Percentiles rank a stretch among this genome's conserved stretches.
These are phyloP conservation scores for Eucalyptus fibrosa DNA, from an alignment of 345 rosid species.

Conservation along the genomic window DNA sequence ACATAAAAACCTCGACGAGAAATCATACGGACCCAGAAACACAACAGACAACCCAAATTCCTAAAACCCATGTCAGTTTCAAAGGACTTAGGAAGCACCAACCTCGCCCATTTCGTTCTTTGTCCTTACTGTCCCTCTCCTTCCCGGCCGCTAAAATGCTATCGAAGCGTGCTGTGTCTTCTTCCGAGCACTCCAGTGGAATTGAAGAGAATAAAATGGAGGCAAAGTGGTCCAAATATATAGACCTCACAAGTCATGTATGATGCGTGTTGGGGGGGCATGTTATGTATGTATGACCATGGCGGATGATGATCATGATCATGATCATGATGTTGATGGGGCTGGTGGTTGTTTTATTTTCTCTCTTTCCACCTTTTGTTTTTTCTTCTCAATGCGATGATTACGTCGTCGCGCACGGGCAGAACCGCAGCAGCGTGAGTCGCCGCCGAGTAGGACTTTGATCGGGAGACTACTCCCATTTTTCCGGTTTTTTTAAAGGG, in stretches of 20 bases:
- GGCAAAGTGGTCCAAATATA: background rate
- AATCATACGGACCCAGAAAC: background rate
- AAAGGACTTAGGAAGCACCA: background rate
- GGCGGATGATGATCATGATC: background rate
- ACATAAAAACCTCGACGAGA: background rate
- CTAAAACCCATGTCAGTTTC: background rate
- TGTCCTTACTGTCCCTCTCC: background rate
- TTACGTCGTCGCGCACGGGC: background rate
- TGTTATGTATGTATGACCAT: background rate
- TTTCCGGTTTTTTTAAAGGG: background rate
- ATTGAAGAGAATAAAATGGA: background rate
- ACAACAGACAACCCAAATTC: background rate
- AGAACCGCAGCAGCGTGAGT: background rate
- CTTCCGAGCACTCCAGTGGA: background rate
- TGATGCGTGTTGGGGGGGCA: background rate
- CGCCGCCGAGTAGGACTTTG: background rate
- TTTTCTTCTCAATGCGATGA: background rate
- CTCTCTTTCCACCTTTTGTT: background rate
- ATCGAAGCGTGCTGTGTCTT: background rate
- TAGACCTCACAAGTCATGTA: background rate
- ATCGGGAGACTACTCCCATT: background rate
- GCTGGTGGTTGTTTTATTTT: background rate
- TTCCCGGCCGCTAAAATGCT: background rate
- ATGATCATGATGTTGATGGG: background rate
- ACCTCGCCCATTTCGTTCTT: constrained; percentile 14